These are phyloP conservation scores for Chamaecrista fasciculata DNA, from an alignment of 306 rosid species.

Conservation along the genomic window DNA sequence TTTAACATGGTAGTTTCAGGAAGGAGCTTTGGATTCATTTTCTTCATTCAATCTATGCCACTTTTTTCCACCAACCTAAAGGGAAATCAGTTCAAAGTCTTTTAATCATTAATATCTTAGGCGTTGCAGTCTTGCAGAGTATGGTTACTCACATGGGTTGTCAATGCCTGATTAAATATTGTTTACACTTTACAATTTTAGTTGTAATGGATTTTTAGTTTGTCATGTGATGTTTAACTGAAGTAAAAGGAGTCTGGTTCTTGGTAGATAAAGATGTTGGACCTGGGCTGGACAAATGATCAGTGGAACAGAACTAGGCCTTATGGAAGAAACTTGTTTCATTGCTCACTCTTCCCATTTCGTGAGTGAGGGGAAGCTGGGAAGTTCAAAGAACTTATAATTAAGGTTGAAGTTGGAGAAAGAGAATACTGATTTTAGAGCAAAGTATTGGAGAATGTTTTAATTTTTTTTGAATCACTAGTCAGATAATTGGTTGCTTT, in stretches of 20 bases:
- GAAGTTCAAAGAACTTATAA: not conserved
- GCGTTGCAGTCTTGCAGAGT: not conserved
- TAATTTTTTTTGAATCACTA: not conserved
- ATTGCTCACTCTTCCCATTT: not conserved
- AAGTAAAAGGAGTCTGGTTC: constrained; percentile 19
- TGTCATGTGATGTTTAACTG: not conserved
- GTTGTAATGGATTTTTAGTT: not conserved
- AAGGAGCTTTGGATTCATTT: constrained; percentile 12
- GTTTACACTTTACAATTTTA: not conserved
- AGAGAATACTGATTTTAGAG: not conserved
- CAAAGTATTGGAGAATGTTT: not conserved
- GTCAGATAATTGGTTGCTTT: not conserved
- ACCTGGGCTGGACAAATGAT: constrained; percentile 3
- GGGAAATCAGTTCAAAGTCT: not conserved
- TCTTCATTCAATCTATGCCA: not conserved
- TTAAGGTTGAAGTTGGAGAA: no score
- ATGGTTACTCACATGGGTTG: not conserved
- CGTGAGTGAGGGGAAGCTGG: not conserved
- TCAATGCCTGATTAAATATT: not conserved
- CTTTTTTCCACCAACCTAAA: not conserved
- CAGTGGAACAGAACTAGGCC: not conserved
- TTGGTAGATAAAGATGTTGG: constrained; percentile 5
- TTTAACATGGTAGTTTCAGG: not conserved
- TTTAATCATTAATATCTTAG: not conserved
- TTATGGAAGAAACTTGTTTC: not conserved